A percentile compares a stretch with the other conserved stretches of the same genome.
Evolutionary conservation across 371 early-diverging fungal species (phyloP).

Genomic region (Parasitella parasitica): DNA sequence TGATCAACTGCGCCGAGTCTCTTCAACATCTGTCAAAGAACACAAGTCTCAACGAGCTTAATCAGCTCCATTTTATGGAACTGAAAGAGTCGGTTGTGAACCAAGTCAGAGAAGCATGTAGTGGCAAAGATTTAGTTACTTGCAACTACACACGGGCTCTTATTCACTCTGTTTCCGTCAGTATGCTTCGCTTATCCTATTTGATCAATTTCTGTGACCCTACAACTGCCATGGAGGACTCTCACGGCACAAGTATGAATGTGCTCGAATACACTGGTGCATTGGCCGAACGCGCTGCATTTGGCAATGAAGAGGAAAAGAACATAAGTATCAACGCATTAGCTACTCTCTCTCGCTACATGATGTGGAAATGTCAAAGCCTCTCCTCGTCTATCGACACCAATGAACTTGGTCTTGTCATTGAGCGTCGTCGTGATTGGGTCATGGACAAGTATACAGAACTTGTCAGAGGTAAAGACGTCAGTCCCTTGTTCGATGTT

Average conservation of each 20-base stretch:
- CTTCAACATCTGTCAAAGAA: constrained; percentile 46
- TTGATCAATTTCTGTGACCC: constrained; percentile 37
- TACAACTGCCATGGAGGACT: constrained; percentile 38
- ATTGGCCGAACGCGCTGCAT: constrained; percentile 36
- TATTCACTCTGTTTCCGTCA: constrained; percentile 40
- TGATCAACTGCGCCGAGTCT: constrained; percentile 36
- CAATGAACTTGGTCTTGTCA: constrained; percentile 6
- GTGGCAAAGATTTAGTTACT: constrained; percentile 47
- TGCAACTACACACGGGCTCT: constrained; percentile 37
- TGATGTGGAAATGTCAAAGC: constrained; percentile 43
- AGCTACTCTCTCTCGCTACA: constrained; percentile 40
- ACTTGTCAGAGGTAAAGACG: constrained; percentile 23
- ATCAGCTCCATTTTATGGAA: constrained; percentile 33
- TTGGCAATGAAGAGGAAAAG: constrained; percentile 34
- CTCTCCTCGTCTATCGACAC: constrained; percentile 8
- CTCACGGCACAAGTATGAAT: constrained; percentile 35
- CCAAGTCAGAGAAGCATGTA: constrained; percentile 44
- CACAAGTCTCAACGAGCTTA: constrained; percentile 35
- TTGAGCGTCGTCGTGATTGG: constrained; percentile 42
- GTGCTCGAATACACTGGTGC: constrained; percentile 24
- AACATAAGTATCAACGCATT: constrained; percentile 35
- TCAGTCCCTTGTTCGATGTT: constrained; percentile 22
- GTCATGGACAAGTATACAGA: constrained; percentile 26
- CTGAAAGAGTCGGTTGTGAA: constrained; percentile 41
- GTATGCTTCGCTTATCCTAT: constrained; percentile 41